These are phyloP conservation scores for Pseudocercospora eumusae DNA, from an alignment of 2,329 filamentous ascomycete species.

Conservation along the genomic window DNA sequence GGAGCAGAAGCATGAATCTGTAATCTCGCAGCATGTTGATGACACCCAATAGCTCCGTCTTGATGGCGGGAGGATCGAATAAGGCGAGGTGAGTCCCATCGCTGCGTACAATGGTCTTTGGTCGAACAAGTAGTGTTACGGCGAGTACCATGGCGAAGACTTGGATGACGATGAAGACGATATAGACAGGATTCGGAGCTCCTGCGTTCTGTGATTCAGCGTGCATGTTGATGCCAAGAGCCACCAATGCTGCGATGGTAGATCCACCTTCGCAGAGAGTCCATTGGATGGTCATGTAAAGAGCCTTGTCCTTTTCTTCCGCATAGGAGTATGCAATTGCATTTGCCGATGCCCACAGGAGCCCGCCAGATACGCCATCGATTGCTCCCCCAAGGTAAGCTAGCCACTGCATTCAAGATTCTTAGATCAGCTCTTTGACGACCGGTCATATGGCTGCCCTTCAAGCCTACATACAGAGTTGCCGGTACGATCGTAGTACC, in stretches of 20 bases:
- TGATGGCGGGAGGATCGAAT: conserved; percentile 12
- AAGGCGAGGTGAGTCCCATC: conserved; percentile 23
- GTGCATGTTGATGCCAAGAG: conserved; percentile 18
- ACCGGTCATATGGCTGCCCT: background rate
- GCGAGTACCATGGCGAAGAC: conserved; percentile 21
- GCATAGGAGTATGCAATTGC: conserved; percentile 9
- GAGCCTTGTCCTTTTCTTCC: conserved; percentile 6
- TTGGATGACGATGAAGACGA: conserved; percentile 25
- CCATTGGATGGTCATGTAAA: conserved; percentile 17
- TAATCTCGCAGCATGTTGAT: conserved; percentile 22
- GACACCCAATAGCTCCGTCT: conserved; percentile 10
- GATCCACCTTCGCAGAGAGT: conserved; percentile 14
- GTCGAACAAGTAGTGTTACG: conserved; percentile 14
- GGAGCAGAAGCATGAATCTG: conserved; percentile 25
- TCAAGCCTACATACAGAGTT: background rate
- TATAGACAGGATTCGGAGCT: conserved; percentile 20
- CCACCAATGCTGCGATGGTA: conserved; percentile 12
- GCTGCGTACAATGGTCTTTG: conserved; percentile 21
- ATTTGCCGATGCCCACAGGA: conserved; percentile 4
- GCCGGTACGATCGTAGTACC: conserved; percentile 9
- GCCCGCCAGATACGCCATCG: conserved; percentile 20
- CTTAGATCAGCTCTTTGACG: background rate
- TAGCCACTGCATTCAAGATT: background rate
- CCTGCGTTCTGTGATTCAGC: conserved; percentile 14
- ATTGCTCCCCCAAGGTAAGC: conserved; percentile 10